Conservation (phyloP, 805 yeast genomes). For the Wickerhamiella azyma region DNA sequence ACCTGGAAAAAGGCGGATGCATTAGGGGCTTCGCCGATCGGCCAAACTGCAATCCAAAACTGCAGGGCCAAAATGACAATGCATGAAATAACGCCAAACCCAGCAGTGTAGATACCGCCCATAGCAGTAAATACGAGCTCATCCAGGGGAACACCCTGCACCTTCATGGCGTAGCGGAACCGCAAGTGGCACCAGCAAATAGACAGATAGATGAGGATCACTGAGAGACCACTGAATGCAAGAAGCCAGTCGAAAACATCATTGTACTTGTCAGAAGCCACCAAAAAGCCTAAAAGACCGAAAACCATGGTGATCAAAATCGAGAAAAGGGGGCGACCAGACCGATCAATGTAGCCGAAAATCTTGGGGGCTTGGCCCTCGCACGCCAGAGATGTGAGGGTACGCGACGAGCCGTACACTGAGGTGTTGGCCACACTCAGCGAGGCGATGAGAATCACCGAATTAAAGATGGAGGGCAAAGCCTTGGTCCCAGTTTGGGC, state of each 20-base stretch:
- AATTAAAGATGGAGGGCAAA: conserved; percentile 54
- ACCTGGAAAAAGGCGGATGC: conserved; percentile 37
- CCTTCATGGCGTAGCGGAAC: conserved; percentile 45
- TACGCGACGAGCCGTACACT: conserved; percentile 52
- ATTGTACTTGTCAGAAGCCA: conserved; percentile 35
- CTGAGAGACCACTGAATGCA: conserved; percentile 60
- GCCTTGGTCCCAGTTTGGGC: conserved; percentile 48
- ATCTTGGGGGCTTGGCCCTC: conserved; percentile 47
- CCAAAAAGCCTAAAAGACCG: conserved; percentile 41
- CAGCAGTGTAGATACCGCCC: conserved; percentile 46
- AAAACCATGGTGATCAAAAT: conserved; percentile 31
- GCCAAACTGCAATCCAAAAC: conserved; percentile 54
- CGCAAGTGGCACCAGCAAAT: conserved; percentile 55
- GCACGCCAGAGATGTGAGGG: conserved; percentile 51
- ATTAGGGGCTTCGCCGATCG: conserved; percentile 29
- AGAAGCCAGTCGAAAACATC: conserved; percentile 57
- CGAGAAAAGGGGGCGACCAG: conserved; percentile 58
- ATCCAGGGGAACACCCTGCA: conserved; percentile 47
- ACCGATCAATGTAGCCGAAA: conserved; percentile 50
- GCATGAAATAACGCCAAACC: conserved; percentile 39
- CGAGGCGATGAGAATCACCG: conserved; percentile 51
- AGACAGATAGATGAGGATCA: conserved; percentile 67
- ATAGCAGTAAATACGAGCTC: conserved; percentile 47
- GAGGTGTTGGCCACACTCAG: conserved; percentile 58
- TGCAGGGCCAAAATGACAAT: conserved; percentile 43